Base-by-base conservation (phyloP, 2,329 filamentous ascomycete species). In the Talaromyces piceae region DNA sequence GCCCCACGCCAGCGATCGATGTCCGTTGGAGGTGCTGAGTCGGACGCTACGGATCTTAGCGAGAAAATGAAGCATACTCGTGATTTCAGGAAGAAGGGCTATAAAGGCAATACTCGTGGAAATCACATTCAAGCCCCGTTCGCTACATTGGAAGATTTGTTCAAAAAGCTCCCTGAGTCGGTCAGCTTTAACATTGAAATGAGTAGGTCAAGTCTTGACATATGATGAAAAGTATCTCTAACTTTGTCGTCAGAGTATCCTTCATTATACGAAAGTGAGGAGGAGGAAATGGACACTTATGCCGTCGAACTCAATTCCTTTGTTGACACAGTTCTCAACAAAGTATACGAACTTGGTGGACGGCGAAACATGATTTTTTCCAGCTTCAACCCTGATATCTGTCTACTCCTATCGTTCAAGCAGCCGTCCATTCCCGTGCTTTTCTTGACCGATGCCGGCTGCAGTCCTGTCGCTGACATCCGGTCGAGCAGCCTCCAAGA, bases 181-280 rank as follows among this genome's bases (percentile, higher is more conserved):
- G 87, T 95, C 20, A 91, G 93, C 12, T 98, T 98, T 78, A 97
- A 98, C 70, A 95, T 98, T 59, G 93, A 98, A 74, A 87, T 98
- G 80, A 97, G 75, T 77, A 66, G 64, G 74, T 69, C 12, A n/a
- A n/a, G n/a, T 5, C 3, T 41, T 18, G 56, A 43, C 26, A 45
- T 18, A 53, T 56, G 59, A 53, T 50, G 60, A 56, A 54, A 45
- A 43, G 56, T 56, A 56, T 59, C 62, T 63, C 62, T 66, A 55
- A 63, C 60, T 28, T 39, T 41, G 20, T 61, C 55, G 53, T 54
- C 48, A 77, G 74, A 98, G 72, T 98, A 98, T 66, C 93, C 93
- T 4, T 97, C 97, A 91, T 81, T 98, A 39, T 86, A 91, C 66
- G 94, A 98, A 75, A 88, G 83, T 53, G 89, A 96, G 68, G 88